Evolutionary conservation across 75 land plant species (phyloP).

Genomic region (Sequoiadendron giganteum): DNA sequence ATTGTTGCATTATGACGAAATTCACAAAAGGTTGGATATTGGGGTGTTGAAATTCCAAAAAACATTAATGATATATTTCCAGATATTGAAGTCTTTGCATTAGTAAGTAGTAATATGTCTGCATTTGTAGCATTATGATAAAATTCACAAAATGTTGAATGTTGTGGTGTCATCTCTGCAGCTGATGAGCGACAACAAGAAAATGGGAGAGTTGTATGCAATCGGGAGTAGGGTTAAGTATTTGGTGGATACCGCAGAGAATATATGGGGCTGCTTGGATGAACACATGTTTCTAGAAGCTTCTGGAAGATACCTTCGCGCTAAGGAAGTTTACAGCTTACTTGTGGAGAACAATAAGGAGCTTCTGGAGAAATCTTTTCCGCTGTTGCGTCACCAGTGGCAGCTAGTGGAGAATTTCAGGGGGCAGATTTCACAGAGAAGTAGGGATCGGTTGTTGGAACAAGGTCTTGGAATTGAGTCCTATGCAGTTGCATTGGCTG

Average conservation of each 20-base stretch:
- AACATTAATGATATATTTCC: no score
- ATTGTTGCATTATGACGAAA: not conserved
- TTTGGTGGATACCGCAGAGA: conserved; percentile 93
- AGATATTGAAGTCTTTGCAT: no score
- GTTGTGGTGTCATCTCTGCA: conserved; percentile 2
- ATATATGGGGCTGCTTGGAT: conserved; percentile 97
- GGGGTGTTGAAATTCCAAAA: not conserved
- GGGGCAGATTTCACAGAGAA: conserved; percentile 86
- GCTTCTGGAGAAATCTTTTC: conserved; percentile 46
- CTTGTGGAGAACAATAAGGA: conserved; percentile 20
- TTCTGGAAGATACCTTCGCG: conserved; percentile 75
- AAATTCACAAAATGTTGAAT: not conserved
- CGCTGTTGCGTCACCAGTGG: conserved; percentile 85
- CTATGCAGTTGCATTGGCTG: conserved; percentile 89
- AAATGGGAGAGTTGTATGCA: conserved; percentile 48
- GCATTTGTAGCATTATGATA: no score
- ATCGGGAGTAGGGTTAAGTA: conserved; percentile 91
- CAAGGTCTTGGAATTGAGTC: conserved; percentile 37
- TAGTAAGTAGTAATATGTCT: no score
- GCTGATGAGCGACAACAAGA: conserved; percentile 20
- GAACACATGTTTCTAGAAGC: conserved; percentile 96
- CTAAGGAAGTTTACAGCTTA: conserved; percentile 63
- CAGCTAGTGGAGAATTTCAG: conserved; percentile 87
- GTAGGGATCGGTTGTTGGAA: conserved; percentile 72
- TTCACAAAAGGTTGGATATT: not conserved